A percentile compares a stretch with the other conserved stretches of the same genome.
These are phyloP conservation scores for Mortierella sp. DNA, from an alignment of 371 early-diverging fungal genomes.

Conservation along the genomic window DNA sequence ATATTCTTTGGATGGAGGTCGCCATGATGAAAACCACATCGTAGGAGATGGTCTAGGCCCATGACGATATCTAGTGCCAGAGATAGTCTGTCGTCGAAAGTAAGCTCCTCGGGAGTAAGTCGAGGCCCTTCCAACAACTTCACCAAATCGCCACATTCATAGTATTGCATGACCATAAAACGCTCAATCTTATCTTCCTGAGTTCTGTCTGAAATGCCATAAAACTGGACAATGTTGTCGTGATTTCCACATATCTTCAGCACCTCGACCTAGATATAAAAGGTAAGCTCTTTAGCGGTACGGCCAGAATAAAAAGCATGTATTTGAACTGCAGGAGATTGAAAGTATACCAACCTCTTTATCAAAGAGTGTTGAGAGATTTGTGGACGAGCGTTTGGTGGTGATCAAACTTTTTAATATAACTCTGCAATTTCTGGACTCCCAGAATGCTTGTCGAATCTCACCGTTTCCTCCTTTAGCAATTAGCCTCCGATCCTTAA, in stretches of 20 bases:
- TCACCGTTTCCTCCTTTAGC: conserved; percentile 51
- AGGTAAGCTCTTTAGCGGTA: background rate
- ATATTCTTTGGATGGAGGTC: conserved; percentile 55
- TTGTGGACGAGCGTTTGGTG: conserved; percentile 17
- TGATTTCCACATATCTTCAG: conserved; percentile 30
- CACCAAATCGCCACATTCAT: conserved; percentile 38
- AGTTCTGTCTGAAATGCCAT: conserved; percentile 33
- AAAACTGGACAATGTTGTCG: conserved; percentile 51
- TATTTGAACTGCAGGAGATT: background rate
- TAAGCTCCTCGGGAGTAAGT: conserved; percentile 18
- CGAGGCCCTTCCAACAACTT: conserved; percentile 20
- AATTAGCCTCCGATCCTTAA: conserved; percentile 23
- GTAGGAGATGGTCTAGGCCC: conserved; percentile 40
- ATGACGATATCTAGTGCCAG: conserved; percentile 43
- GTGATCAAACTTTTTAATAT: conserved; percentile 43
- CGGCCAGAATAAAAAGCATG: background rate
- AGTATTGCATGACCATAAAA: conserved; percentile 52
- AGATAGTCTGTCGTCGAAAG: conserved; percentile 23
- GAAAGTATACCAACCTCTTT: conserved; percentile 30
- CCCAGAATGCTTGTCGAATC: conserved; percentile 41
- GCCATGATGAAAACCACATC: conserved; percentile 51
- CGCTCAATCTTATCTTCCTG: conserved; percentile 16
- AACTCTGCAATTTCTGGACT: conserved; percentile 11
- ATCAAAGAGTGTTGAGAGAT: conserved; percentile 33
- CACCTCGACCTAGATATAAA: background rate